Evolutionary conservation across 495 filamentous ascomycete species (phyloP), one percentile per base, ranked within the genome.

Genomic region (Hyaloscypha hepaticicola): DNA sequence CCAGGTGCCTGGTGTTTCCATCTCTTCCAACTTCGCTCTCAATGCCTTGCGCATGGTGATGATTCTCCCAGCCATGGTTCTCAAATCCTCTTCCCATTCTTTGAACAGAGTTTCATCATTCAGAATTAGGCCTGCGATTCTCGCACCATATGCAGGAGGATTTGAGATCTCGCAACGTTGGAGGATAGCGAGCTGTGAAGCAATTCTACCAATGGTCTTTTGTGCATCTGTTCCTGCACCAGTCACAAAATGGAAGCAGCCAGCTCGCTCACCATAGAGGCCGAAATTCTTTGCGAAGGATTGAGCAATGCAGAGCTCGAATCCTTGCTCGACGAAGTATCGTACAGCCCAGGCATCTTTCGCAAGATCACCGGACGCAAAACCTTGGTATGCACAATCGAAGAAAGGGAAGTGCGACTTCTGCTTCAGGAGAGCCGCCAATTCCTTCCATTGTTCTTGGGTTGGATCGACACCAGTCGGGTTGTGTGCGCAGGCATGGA

Each of bases 241-340:
- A 1, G 93, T 89, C 52, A 99, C 88, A 72, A 92, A 95, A 76
- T 99, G 95, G 88, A 98, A 99, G 71, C 90, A 93, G 34, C 95
- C 95, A 5, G 92, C 92, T 68, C 95, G 91, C 82, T 99, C 89
- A 66, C 94, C 94, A 75, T 99, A 99, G 24, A 99, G 83, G 65
- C 95, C 95, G 72, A 99, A 96, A 84, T 99, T 99, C 84, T 99
- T 99, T 66, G 95, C 93, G 75, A 96, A 99, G 25, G 90, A 94
- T 81, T 99, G 94, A 5, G 95, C 96, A 61, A 98, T 85, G 71
- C 93, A 90, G 33, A 97, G 84, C 82, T 99, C 95, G 80, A 98
- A 97, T 51, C 95, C 96, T 75, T 96, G 86, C 70, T 92, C 87
- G 72, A 97, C 81, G 73, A 99, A 99, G 80, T 96, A 90, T 41